Evolutionary conservation across 352 stramenopile genomes (phyloP).

Genomic region (Peronospora destructor): DNA sequence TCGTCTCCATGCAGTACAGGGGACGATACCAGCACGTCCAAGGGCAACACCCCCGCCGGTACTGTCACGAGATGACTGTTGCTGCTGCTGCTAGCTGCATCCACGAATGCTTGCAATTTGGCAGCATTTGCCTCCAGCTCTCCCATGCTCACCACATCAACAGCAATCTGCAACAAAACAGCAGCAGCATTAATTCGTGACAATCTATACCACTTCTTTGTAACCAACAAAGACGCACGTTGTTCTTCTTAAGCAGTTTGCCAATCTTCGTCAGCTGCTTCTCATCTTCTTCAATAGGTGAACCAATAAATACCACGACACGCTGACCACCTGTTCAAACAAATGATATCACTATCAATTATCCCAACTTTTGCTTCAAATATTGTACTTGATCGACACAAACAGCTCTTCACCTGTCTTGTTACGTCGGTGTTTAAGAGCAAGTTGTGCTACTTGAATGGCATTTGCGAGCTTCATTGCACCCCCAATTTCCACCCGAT

Average conservation of each 20-base stretch:
- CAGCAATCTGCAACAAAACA: slow-evolving; percentile 75
- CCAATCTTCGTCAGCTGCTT: slow-evolving; percentile 91
- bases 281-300: slow-evolving; percentile 87
- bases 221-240: slow-evolving; percentile 44
- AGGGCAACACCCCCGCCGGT: slow-evolving; percentile 93
- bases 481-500: slow-evolving; percentile 87
- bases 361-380: neutral
- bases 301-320: slow-evolving; percentile 97
- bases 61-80: slow-evolving; percentile 96
- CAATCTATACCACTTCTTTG: neutral
- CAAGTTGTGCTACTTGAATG: slow-evolving; percentile 95
- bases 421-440: slow-evolving; percentile 97
- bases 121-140: slow-evolving; percentile 88
- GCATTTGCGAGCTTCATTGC: slow-evolving; percentile 91
- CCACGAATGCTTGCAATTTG: slow-evolving; percentile 88
- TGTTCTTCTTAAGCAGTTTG: slow-evolving; percentile 99
- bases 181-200: neutral
- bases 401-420: slow-evolving; percentile 84
- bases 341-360: neutral
- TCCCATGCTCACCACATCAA: slow-evolving; percentile 97
- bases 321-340: slow-evolving; percentile 54
- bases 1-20: slow-evolving; percentile 91
- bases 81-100: slow-evolving; percentile 91
- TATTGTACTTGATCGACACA: neutral
- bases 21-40: slow-evolving; percentile 94